Conservation (phyloP, 345 rosid species). For the Geranium rotundifolium region DNA sequence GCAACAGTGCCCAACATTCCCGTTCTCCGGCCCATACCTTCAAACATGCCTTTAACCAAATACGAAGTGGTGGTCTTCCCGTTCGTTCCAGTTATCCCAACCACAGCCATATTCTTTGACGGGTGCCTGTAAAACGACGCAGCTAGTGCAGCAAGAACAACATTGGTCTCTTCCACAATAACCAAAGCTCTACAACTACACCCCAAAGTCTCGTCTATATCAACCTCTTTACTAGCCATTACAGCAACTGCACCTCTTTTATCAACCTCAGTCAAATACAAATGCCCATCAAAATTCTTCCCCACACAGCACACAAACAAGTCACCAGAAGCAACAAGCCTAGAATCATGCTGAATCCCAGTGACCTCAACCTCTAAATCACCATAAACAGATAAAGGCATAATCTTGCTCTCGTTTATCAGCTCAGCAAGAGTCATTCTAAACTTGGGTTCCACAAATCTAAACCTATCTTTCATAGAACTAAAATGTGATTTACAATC, state of each 20-base stretch:
- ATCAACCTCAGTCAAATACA: slow-evolving; percentile 78
- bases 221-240: slow-evolving; percentile 84
- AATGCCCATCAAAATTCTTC: slow-evolving; percentile 50
- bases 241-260: slow-evolving; percentile 96
- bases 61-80: slow-evolving; percentile 72
- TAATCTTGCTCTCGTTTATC: slow-evolving; percentile 78
- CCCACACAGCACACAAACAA: slow-evolving; percentile 80
- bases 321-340: slow-evolving; percentile 77
- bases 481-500: slow-evolving; percentile 64
- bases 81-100: slow-evolving; percentile 68
- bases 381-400: slow-evolving; percentile 74
- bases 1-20: slow-evolving; percentile 79
- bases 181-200: slow-evolving; percentile 85
- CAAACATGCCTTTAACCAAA: slow-evolving; percentile 74
- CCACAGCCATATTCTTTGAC: slow-evolving; percentile 64
- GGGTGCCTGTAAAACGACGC: slow-evolving; percentile 70
- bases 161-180: slow-evolving; percentile 76
- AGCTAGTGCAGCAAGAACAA: slow-evolving; percentile 69
- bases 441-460: slow-evolving; percentile 73
- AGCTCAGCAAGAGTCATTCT: slow-evolving; percentile 82
- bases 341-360: slow-evolving; percentile 86
- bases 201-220: slow-evolving; percentile 80
- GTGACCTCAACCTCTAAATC: slow-evolving; percentile 76
- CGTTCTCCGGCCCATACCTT: slow-evolving; percentile 86
- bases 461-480: slow-evolving; percentile 41